Evolutionary conservation across 2,329 filamentous ascomycete genomes (phyloP).

Genomic region (Diplodia scrobiculata): DNA sequence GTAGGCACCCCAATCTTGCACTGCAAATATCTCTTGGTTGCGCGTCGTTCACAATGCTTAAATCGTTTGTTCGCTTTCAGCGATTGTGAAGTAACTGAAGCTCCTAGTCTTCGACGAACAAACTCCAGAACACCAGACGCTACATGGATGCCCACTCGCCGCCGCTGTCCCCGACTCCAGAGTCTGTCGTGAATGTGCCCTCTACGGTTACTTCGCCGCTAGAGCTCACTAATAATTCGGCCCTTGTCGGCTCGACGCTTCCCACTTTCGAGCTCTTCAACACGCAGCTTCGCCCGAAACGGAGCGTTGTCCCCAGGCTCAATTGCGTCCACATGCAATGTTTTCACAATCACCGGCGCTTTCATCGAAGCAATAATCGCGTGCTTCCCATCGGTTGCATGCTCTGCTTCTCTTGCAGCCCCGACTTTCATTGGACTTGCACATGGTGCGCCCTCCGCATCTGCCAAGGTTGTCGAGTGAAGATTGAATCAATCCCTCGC

Average conservation of each 20-base stretch:
- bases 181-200: neutral
- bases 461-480: slow-evolving; percentile 38
- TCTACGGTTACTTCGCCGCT: neutral
- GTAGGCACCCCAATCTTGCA: slow-evolving; percentile 33
- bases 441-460: slow-evolving; percentile 44
- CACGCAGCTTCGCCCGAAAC: slow-evolving; percentile 31
- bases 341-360: slow-evolving; percentile 39
- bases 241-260: neutral
- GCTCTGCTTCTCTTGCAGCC: slow-evolving; percentile 38
- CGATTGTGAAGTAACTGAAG: slow-evolving; percentile 26
- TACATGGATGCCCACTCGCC: neutral
- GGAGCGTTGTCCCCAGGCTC: slow-evolving; percentile 35
- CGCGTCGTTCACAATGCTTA: slow-evolving; percentile 24
- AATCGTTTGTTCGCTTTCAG: slow-evolving; percentile 9
- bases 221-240: slow-evolving; percentile 4
- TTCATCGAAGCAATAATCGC: slow-evolving; percentile 39
- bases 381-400: slow-evolving; percentile 44
- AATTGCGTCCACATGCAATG: slow-evolving; percentile 39
- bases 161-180: slow-evolving; percentile 2
- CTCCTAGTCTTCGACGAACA: slow-evolving; percentile 28
- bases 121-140: slow-evolving; percentile 7
- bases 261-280: slow-evolving; percentile 17
- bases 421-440: slow-evolving; percentile 40
- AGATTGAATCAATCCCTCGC: slow-evolving; percentile 32
- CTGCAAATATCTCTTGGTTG: neutral